These are phyloP conservation scores for Neurospora sp. DNA, from an alignment of 495 filamentous ascomycete genomes.

Conservation along the genomic window DNA sequence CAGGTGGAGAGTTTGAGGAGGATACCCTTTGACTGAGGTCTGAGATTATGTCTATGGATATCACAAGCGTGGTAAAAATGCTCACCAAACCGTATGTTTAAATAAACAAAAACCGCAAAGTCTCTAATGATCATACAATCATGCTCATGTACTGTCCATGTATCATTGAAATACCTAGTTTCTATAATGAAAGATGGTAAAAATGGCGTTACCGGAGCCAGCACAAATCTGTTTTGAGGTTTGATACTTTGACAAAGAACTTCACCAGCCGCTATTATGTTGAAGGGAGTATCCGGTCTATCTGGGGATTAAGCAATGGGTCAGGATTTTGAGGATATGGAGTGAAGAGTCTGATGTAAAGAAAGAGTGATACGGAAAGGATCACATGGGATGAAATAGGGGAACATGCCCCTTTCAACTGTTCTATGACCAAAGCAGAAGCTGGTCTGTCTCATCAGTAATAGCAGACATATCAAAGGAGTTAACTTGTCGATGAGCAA, in stretches of 20 bases:
- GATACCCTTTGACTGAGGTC: slow-evolving; percentile 75
- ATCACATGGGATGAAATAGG: neutral
- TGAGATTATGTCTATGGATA: neutral
- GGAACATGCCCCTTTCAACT: neutral
- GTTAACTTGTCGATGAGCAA: neutral
- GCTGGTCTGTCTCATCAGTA: neutral
- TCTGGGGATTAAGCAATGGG: too few relatives aligned
- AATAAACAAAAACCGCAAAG: neutral
- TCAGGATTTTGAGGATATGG: too few relatives aligned
- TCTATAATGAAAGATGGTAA: neutral
- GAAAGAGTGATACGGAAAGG: neutral
- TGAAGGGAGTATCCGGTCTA: neutral
- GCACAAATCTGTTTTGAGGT: neutral
- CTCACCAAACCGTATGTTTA: too few relatives aligned
- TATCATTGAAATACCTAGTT: neutral
- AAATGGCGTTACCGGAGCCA: neutral
- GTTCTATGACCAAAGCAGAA: neutral
- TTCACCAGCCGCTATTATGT: neutral
- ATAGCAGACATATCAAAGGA: neutral
- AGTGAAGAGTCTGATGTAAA: neutral
- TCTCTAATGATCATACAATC: neutral
- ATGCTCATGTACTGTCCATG: neutral
- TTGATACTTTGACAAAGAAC: neutral
- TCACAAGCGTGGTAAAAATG: too few relatives aligned
- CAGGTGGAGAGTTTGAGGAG: slow-evolving; percentile 55